Evolutionary conservation across 2,329 filamentous ascomycete species (phyloP).

Genomic region (Colletotrichum musicola): DNA sequence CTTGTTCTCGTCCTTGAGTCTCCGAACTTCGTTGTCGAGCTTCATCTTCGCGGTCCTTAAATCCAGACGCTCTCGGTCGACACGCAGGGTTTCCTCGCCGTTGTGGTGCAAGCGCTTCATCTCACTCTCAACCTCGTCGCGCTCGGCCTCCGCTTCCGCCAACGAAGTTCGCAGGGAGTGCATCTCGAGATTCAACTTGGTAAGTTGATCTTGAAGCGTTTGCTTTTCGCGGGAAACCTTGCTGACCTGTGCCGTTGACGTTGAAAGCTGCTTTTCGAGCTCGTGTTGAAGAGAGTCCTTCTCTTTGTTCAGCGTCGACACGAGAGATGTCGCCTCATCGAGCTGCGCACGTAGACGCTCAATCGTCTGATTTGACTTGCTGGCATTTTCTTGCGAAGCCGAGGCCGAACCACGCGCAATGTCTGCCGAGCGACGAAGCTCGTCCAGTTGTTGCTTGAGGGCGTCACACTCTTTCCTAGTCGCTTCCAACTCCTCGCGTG

Average conservation of each 20-base stretch:
- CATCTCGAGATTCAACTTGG: slow-evolving; percentile 70
- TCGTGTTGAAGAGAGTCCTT: slow-evolving; percentile 60
- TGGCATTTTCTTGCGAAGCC: slow-evolving; percentile 33
- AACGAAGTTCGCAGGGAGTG: slow-evolving; percentile 68
- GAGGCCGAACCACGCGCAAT: slow-evolving; percentile 30
- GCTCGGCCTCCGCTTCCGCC: slow-evolving; percentile 71
- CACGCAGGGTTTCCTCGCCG: slow-evolving; percentile 69
- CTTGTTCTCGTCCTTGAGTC: slow-evolving; percentile 74
- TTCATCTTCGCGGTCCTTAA: slow-evolving; percentile 76
- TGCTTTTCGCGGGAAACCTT: slow-evolving; percentile 72
- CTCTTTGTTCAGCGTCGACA: slow-evolving; percentile 33
- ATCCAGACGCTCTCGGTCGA: slow-evolving; percentile 78
- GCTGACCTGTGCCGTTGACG: slow-evolving; percentile 69
- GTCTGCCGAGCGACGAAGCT: slow-evolving; percentile 44
- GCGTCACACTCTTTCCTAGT: slow-evolving; percentile 60
- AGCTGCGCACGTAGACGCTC: slow-evolving; percentile 34
- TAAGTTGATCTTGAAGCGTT: slow-evolving; percentile 72
- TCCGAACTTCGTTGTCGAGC: slow-evolving; percentile 75
- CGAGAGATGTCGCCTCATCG: slow-evolving; percentile 36
- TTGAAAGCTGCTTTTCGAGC: slow-evolving; percentile 68
- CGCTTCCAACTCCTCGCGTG: slow-evolving; percentile 60
- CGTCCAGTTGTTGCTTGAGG: slow-evolving; percentile 58
- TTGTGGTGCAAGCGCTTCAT: slow-evolving; percentile 67
- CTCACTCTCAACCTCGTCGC: slow-evolving; percentile 74
- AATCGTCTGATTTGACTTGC: slow-evolving; percentile 53